Conservation (phyloP, 2,329 filamentous ascomycete species). For the Pseudopithomyces maydicus region DNA sequence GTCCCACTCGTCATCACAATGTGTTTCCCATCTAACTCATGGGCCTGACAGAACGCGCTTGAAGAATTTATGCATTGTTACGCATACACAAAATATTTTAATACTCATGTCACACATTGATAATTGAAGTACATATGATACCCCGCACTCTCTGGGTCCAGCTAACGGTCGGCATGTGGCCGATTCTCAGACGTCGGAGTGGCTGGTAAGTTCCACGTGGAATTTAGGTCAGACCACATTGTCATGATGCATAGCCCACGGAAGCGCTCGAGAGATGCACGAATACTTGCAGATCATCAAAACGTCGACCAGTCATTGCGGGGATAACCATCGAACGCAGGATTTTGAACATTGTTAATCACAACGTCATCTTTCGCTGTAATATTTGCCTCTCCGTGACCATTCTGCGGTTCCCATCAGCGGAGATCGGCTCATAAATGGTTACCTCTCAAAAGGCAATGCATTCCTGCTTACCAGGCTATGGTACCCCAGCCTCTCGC, state of each 20-base stretch:
- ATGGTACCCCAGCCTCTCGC: conserved; percentile 11
- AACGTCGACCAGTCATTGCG: conserved; percentile 3
- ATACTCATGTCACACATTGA: too few species aligned
- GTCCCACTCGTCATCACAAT: too few species aligned
- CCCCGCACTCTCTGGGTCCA: too few species aligned
- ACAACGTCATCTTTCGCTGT: neutral
- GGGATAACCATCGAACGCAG: neutral
- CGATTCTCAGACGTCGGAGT: too few species aligned
- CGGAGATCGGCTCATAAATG: neutral
- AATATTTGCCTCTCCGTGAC: neutral
- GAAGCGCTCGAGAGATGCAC: neutral
- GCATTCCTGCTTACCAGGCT: conserved; percentile 1
- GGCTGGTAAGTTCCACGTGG: neutral
- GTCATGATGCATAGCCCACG: neutral
- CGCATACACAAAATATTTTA: too few species aligned
- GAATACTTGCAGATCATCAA: neutral
- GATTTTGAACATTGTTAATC: neutral
- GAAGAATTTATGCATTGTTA: too few species aligned
- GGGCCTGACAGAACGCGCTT: too few species aligned
- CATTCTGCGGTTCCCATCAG: neutral
- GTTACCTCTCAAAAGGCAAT: neutral
- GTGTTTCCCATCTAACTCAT: too few species aligned
- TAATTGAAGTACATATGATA: too few species aligned
- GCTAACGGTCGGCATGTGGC: too few species aligned
- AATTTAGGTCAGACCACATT: neutral